Evolutionary conservation across 176 grass and related monocot genomes (phyloP).

Genomic region (Miscanthus lutarioriparius): DNA sequence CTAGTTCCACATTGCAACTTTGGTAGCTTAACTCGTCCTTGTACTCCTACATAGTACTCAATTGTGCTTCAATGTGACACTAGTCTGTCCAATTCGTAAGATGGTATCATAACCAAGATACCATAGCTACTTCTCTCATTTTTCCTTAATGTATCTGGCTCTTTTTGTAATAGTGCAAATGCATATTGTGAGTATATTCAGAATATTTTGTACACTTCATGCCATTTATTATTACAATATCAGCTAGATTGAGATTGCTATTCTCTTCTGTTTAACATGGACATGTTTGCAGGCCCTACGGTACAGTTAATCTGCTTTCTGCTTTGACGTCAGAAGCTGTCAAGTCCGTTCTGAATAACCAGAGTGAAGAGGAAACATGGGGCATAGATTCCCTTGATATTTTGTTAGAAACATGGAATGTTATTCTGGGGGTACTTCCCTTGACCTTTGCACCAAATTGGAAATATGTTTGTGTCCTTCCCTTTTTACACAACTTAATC

Average conservation of each 20-base stretch:
- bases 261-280: constrained; percentile 41
- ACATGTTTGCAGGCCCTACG: constrained; percentile 68
- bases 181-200: constrained; percentile 10
- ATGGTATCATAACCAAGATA: not conserved
- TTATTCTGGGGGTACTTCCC: constrained; percentile 76
- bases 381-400: constrained; percentile 86
- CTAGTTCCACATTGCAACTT: not conserved
- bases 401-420: constrained; percentile 95
- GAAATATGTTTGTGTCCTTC: constrained; percentile 9
- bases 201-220: constrained; percentile 7
- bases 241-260: constrained; percentile 8
- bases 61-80: not conserved
- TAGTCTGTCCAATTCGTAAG: not conserved
- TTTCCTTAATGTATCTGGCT: not conserved
- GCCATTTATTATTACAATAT: constrained; percentile 26
- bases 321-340: constrained; percentile 91
- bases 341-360: constrained; percentile 62
- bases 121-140: not conserved
- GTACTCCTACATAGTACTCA: not conserved
- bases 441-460: constrained; percentile 22
- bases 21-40: not conserved
- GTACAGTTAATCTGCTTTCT: constrained; percentile 80
- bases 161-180: constrained; percentile 15
- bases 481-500: constrained; percentile 2
- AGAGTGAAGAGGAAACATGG: constrained; percentile 90